A percentile compares a stretch with the other conserved stretches of the same genome.
phyloP scores from a whole-genome alignment of 2,329 filamentous ascomycete genomes.

The Neonectria coccinea region DNA sequence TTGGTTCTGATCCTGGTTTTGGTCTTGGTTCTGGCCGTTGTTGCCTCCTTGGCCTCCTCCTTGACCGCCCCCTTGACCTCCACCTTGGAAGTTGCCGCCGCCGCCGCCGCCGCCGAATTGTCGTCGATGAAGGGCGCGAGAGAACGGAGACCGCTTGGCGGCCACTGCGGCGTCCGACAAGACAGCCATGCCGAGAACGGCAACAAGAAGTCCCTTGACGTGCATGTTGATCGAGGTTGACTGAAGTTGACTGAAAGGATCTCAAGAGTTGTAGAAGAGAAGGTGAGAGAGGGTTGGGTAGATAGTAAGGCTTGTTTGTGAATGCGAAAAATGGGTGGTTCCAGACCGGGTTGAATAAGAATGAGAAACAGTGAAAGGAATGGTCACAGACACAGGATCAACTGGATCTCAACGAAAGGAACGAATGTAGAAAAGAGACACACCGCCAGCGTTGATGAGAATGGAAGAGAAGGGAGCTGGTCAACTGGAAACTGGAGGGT shows the following conservation, averaged over 20 bases:
- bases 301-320: conserved; percentile 51
- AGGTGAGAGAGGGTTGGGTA: conserved; percentile 34
- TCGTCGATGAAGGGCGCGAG: conserved; percentile 54
- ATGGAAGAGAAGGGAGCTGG: conserved; percentile 53
- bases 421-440: conserved; percentile 62
- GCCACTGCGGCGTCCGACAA: conserved; percentile 60
- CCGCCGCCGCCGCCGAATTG: conserved; percentile 49
- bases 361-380: conserved; percentile 53
- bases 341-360: conserved; percentile 60
- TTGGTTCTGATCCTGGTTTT: conserved; percentile 33
- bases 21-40: conserved; percentile 40
- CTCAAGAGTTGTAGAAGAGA: conserved; percentile 28
- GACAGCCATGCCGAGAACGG: conserved; percentile 61
- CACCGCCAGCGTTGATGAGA: conserved; percentile 62
- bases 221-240: conserved; percentile 59
- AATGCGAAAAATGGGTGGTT: conserved; percentile 51
- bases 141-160: conserved; percentile 52
- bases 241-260: conserved; percentile 18
- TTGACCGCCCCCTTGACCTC: conserved; percentile 25
- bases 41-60: conserved; percentile 24
- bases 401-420: conserved; percentile 51
- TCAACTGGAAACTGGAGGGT: conserved; percentile 46
- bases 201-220: conserved; percentile 61
- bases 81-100: not conserved
- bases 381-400: conserved; percentile 57